Evolutionary conservation across 345 rosid species (phyloP).

Genomic region (Populus davidiana): DNA sequence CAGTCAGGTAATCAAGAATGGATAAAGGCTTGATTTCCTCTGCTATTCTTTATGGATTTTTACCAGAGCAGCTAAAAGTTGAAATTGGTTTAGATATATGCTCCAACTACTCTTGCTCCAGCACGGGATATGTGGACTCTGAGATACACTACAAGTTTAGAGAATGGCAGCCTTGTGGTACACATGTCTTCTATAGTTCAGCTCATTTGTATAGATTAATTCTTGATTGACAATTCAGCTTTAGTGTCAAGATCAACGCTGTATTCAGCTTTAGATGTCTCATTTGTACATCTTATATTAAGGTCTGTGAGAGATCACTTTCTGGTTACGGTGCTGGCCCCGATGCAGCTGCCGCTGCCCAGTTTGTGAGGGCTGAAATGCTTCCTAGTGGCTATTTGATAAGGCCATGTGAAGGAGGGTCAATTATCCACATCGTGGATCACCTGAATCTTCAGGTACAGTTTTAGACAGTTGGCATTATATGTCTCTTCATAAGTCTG

Average conservation of each 20-base stretch:
- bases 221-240: neutral
- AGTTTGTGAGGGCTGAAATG: slow-evolving; percentile 95
- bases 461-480: neutral
- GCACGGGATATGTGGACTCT: slow-evolving; percentile 99
- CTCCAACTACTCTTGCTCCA: slow-evolving; percentile 97
- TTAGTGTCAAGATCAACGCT: neutral
- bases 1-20: slow-evolving; percentile 56
- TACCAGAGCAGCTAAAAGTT: neutral
- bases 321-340: slow-evolving; percentile 97
- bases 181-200: slow-evolving; percentile 12
- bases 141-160: slow-evolving; percentile 85
- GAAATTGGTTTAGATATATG: slow-evolving; percentile 60
- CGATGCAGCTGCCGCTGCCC: slow-evolving; percentile 66
- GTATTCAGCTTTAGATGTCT: neutral
- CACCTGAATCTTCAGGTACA: slow-evolving; percentile 90
- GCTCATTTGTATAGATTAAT: neutral
- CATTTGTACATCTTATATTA: neutral
- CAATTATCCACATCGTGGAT: slow-evolving; percentile 95
- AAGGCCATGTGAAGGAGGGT: slow-evolving; percentile 98
- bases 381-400: slow-evolving; percentile 95
- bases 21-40: slow-evolving; percentile 1
- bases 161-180: slow-evolving; percentile 99
- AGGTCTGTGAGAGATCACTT: slow-evolving; percentile 99
- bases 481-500: neutral
- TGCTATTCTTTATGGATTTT: slow-evolving; percentile 2